phyloP scores from a whole-genome alignment of 441 rosid genomes.

The Adansonia grandidieri region DNA sequence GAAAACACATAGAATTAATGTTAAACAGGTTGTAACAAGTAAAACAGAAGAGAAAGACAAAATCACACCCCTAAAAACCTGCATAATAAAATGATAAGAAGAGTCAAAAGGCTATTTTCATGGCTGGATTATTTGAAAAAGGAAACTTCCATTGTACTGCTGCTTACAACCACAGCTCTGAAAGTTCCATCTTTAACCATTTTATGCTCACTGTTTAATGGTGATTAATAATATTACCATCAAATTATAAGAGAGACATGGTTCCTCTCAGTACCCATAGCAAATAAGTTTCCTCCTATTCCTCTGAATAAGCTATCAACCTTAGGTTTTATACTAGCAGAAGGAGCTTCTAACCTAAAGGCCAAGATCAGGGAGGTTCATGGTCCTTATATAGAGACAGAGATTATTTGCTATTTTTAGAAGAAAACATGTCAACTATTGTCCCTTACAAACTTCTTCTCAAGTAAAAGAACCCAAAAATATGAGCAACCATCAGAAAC shows the following conservation, averaged over 20 bases:
- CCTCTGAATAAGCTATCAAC: neutral
- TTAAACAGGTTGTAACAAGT: neutral
- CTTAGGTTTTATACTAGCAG: neutral
- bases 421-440: neutral
- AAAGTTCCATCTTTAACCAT: neutral
- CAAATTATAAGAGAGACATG: neutral
- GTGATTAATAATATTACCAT: constrained; percentile 1
- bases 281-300: neutral
- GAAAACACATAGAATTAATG: neutral
- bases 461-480: constrained; percentile 8
- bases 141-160: neutral
- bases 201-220: neutral
- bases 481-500: neutral
- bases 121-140: neutral
- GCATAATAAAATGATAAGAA: neutral
- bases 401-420: neutral
- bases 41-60: neutral
- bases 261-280: neutral
- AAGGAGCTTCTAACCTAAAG: neutral
- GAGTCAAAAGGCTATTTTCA: neutral
- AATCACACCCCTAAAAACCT: neutral
- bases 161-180: neutral
- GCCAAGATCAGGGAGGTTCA: neutral
- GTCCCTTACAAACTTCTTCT: neutral
- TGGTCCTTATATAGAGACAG: neutral